Evolutionary conservation across 306 rosid species (phyloP).

Genomic region (Quercus suber): DNA sequence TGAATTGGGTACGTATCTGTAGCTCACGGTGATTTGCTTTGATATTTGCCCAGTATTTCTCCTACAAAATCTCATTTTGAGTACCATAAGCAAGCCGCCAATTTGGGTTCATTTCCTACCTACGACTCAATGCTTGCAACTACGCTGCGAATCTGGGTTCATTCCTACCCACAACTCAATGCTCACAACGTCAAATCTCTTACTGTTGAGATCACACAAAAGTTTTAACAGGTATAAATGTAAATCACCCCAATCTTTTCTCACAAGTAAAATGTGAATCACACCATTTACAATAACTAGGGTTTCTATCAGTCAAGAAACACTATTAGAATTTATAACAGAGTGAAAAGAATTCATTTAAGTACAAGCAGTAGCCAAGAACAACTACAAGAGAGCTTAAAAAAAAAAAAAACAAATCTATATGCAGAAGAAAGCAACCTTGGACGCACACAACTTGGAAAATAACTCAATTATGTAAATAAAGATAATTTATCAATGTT

Average conservation of each 20-base stretch:
- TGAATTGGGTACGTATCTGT: too few species aligned
- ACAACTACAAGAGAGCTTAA: background rate
- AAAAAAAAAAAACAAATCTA: background rate
- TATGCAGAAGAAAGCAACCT: background rate
- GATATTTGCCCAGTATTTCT: too few species aligned
- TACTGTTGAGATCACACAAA: background rate
- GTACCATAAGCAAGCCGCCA: background rate
- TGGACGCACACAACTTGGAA: slow-evolving; percentile 2
- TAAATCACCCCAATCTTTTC: background rate
- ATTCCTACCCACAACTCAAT: background rate
- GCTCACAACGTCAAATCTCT: background rate
- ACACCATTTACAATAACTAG: background rate
- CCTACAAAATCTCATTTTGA: background rate
- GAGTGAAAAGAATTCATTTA: slow-evolving; percentile 7
- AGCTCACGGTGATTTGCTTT: too few species aligned
- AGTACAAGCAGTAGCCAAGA: slow-evolving; percentile 25
- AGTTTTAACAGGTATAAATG: background rate
- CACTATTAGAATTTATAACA: background rate
- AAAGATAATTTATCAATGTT: slow-evolving; percentile 11
- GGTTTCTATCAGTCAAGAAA: background rate
- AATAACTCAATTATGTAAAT: background rate
- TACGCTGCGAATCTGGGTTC: background rate
- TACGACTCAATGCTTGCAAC: background rate
- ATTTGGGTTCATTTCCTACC: background rate
- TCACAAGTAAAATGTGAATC: background rate